These are phyloP conservation scores for Handroanthus guayacan DNA, from an alignment of 257 asterid species.

Conservation along the genomic window DNA sequence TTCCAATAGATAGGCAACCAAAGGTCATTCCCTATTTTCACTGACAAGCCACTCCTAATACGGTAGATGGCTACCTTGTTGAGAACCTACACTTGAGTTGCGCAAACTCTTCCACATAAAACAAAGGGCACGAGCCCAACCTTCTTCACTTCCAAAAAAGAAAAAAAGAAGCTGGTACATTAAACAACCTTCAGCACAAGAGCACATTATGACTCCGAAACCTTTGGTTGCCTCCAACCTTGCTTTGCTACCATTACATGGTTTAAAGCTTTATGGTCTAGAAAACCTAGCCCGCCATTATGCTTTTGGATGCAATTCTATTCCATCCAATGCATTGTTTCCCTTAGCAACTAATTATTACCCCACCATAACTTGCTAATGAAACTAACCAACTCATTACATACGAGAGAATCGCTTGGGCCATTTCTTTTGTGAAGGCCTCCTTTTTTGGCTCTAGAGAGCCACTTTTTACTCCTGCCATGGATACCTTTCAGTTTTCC, in stretches of 20 bases:
- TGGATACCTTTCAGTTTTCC: too few relatives aligned
- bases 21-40: not conserved
- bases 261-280: too few relatives aligned
- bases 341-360: not conserved
- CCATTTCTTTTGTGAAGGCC: not conserved
- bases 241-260: not conserved
- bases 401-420: not conserved
- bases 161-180: not conserved
- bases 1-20: not conserved
- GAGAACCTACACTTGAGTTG: not conserved
- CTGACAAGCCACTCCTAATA: not conserved
- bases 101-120: not conserved
- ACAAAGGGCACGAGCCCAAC: not conserved
- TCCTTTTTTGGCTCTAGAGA: not conserved
- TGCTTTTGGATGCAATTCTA: not conserved
- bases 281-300: not conserved
- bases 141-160: not conserved
- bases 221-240: slow-evolving; percentile 1
- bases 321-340: not conserved
- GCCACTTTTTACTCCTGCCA: too few relatives aligned
- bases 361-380: not conserved
- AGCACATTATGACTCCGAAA: not conserved
- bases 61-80: not conserved
- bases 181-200: not conserved
- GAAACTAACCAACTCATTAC: not conserved